Evolutionary conservation across 2,329 filamentous ascomycete genomes (phyloP).

Genomic region (Coniochaeta sp.): DNA sequence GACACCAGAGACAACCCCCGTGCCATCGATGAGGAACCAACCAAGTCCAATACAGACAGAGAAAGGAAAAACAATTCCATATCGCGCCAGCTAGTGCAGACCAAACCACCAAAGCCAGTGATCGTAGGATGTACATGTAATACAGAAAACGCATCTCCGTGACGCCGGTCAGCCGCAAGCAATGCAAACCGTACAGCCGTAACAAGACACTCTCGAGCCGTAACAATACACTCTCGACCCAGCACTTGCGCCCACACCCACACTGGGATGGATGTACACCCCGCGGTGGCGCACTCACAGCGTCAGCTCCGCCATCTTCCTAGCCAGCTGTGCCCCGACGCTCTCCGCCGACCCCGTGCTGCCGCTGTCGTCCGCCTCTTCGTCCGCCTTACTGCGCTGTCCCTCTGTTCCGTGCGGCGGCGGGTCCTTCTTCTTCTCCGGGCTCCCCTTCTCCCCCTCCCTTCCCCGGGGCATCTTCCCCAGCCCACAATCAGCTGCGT

Average conservation of each 20-base stretch:
- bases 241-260: background rate
- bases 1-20: background rate
- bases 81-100: background rate
- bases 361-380: background rate
- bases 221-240: background rate
- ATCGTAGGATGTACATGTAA: background rate
- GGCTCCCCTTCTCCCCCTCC: background rate
- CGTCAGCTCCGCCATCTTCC: background rate
- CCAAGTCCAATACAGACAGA: background rate
- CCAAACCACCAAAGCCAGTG: background rate
- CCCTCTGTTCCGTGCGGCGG: no score
- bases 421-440: no score
- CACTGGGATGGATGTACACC: no score
- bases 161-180: background rate
- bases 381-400: background rate
- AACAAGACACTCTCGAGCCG: background rate
- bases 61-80: background rate
- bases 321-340: background rate
- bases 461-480: background rate
- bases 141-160: background rate
- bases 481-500: background rate
- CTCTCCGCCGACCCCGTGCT: background rate
- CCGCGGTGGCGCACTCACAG: background rate
- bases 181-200: background rate
- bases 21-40: background rate